These are phyloP conservation scores for Podospora conica DNA, from an alignment of 495 filamentous ascomycete genomes.

Conservation along the genomic window DNA sequence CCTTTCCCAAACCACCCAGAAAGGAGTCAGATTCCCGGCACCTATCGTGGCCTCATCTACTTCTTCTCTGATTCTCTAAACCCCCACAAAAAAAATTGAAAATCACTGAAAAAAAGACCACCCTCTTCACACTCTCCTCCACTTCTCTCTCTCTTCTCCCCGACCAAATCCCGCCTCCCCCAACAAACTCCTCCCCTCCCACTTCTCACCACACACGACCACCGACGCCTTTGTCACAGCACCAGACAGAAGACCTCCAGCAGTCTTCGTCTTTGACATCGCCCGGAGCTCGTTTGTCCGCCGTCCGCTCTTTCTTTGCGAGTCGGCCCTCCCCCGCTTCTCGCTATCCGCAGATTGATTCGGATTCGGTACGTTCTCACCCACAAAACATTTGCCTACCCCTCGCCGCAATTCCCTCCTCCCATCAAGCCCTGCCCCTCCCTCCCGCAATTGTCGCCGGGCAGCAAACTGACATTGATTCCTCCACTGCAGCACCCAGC, in stretches of 20 bases:
- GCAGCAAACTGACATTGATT: constrained; percentile 7
- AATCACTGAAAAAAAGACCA: constrained; percentile 38
- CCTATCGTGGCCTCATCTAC: constrained; percentile 25
- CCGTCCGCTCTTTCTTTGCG: constrained; percentile 25
- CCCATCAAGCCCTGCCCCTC: neutral
- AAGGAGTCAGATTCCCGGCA: constrained; percentile 32
- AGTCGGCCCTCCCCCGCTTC: constrained; percentile 9
- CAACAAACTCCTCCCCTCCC: constrained; percentile 7
- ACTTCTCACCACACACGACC: constrained; percentile 13
- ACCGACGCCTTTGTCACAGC: constrained; percentile 14
- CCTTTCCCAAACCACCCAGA: constrained; percentile 25
- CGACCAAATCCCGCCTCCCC: constrained; percentile 16
- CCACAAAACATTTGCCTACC: constrained; percentile 2
- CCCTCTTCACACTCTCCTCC: constrained; percentile 8
- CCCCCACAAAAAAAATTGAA: constrained; percentile 44
- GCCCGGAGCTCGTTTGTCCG: constrained; percentile 23
- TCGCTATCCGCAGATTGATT: constrained; percentile 8
- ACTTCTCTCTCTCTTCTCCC: constrained; percentile 17
- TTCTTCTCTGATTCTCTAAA: constrained; percentile 35
- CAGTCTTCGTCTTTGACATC: constrained; percentile 5
- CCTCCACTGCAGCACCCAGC: constrained; percentile 6
- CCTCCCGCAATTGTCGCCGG: neutral
- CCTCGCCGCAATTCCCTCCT: constrained; percentile 1
- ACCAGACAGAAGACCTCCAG: constrained; percentile 11
- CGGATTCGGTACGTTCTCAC: constrained; percentile 17